These are phyloP conservation scores for Aureobasidium musti DNA, from an alignment of 2,329 filamentous ascomycete species.

Conservation along the genomic window DNA sequence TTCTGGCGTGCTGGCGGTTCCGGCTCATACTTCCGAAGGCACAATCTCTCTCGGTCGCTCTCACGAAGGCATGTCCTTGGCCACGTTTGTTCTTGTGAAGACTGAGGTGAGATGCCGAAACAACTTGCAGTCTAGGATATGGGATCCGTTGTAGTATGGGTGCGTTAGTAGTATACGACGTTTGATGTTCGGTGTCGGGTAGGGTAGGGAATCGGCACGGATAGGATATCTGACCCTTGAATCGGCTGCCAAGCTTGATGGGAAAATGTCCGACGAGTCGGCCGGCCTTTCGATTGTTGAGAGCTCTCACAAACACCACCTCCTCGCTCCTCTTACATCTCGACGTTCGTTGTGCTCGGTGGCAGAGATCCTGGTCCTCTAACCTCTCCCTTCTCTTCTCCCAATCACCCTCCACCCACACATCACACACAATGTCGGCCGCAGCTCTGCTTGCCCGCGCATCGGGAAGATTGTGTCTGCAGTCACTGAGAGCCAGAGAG, in stretches of 20 bases:
- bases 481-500: constrained; percentile 40
- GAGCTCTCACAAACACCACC: constrained; percentile 20
- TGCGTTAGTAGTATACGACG: background rate
- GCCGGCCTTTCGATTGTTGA: constrained; percentile 20
- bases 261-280: constrained; percentile 22
- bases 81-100: too few relatives aligned
- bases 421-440: constrained; percentile 54
- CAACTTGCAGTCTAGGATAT: background rate
- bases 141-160: too few relatives aligned
- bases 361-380: constrained; percentile 30
- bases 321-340: constrained; percentile 17
- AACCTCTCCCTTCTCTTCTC: constrained; percentile 30
- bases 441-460: constrained; percentile 50
- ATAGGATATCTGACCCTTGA: background rate
- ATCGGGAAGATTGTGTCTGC: constrained; percentile 48
- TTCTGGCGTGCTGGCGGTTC: background rate
- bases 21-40: constrained; percentile 7
- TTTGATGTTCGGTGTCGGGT: background rate
- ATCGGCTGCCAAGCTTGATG: constrained; percentile 12
- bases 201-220: constrained; percentile 15
- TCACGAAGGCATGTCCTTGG: too few relatives aligned
- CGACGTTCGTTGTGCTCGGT: constrained; percentile 25
- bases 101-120: too few relatives aligned
- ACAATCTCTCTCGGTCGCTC: background rate
- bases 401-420: constrained; percentile 28